phyloP scores from a whole-genome alignment of 345 rosid species.

The Salix brachista region DNA sequence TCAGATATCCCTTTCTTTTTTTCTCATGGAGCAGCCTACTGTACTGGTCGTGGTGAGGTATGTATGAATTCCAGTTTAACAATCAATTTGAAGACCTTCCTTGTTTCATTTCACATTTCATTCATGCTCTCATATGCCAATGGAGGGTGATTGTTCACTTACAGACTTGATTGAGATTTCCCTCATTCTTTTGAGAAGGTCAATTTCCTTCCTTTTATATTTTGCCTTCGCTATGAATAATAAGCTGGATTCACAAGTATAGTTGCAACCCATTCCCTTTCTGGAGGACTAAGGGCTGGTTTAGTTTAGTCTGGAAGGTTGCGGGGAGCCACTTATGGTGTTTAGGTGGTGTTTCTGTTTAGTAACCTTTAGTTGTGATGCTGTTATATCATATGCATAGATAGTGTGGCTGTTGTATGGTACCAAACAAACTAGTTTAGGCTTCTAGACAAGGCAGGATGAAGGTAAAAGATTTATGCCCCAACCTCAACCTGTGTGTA shows the following conservation, averaged over 20 bases:
- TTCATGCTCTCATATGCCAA: constrained; percentile 5
- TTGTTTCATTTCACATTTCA: not conserved
- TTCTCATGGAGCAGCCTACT: constrained; percentile 91
- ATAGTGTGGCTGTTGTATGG: not conserved
- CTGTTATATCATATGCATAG: not conserved
- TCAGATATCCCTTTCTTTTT: constrained; percentile 97
- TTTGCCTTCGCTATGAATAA: not conserved
- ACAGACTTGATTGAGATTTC: not conserved
- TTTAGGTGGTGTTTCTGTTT: not conserved
- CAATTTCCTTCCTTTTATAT: not conserved
- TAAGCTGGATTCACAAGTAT: not conserved
- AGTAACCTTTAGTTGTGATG: not conserved
- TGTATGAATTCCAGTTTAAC: constrained; percentile 11
- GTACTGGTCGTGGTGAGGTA: constrained; percentile 99
- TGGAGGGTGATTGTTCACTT: not conserved
- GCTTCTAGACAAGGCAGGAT: not conserved
- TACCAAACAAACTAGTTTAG: not conserved
- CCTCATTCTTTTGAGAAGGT: not conserved
- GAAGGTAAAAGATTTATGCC: not conserved
- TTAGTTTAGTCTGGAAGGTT: not conserved
- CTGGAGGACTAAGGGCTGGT: not conserved
- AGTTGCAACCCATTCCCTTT: not conserved
- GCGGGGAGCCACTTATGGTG: not conserved
- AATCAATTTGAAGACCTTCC: constrained; percentile 3
- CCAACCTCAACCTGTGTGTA: not conserved